Evolutionary conservation across 2,329 filamentous ascomycete species (phyloP).

Genomic region (Didymellaceae sp.): DNA sequence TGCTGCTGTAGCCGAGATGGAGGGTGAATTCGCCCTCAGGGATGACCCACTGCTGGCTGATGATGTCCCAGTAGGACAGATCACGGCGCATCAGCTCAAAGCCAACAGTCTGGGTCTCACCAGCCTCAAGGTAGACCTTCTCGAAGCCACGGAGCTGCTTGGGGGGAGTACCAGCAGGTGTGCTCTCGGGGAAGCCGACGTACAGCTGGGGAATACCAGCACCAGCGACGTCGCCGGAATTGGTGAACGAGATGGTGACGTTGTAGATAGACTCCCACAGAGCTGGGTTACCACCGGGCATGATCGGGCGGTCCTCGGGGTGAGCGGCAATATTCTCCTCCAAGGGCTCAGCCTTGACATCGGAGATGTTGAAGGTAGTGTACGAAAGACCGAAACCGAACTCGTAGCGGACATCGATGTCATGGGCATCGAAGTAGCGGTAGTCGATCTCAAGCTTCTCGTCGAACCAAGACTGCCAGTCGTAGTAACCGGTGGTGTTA

Average conservation of each 20-base stretch:
- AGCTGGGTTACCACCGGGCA: conserved; percentile 50
- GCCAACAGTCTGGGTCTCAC: conserved; percentile 69
- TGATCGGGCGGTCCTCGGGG: conserved; percentile 54
- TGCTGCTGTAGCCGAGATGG: conserved; percentile 36
- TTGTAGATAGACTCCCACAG: conserved; percentile 74
- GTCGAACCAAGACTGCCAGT: conserved; percentile 60
- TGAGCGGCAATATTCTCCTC: conserved; percentile 66
- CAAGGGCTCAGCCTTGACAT: conserved; percentile 63
- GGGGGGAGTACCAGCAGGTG: conserved; percentile 64
- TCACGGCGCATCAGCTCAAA: conserved; percentile 78
- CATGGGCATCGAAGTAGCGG: conserved; percentile 71
- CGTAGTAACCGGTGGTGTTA: conserved; percentile 49
- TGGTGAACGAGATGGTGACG: conserved; percentile 70
- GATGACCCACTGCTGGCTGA: conserved; percentile 77
- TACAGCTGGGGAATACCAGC: conserved; percentile 65
- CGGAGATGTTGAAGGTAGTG: conserved; percentile 75
- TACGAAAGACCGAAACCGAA: conserved; percentile 80
- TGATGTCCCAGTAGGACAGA: conserved; percentile 83
- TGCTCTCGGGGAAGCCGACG: conserved; percentile 58
- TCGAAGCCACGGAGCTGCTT: conserved; percentile 57
- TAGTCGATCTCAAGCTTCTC: conserved; percentile 79
- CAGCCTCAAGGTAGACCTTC: conserved; percentile 60
- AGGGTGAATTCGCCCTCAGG: conserved; percentile 50
- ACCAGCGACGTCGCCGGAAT: conserved; percentile 66
- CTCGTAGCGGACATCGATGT: conserved; percentile 74